Evolutionary conservation across 2,329 filamentous ascomycete genomes (phyloP).

Genomic region (Zasmidium citrigriseum): DNA sequence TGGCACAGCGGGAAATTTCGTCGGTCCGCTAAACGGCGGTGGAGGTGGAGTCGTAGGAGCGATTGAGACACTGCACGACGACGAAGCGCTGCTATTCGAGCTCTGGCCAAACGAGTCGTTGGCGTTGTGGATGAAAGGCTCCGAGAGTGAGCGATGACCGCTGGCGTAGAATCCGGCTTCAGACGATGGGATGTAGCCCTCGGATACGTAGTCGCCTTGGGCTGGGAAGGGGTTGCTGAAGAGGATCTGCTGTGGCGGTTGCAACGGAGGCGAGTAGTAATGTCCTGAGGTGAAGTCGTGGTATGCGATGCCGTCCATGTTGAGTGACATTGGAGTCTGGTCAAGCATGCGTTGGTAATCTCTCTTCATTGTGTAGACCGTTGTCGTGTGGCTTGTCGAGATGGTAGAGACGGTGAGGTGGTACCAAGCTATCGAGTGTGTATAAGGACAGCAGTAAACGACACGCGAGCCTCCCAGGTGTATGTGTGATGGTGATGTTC

Average conservation of each 20-base stretch:
- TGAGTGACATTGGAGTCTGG: constrained; percentile 11
- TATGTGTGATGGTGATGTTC: neutral
- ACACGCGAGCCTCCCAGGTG: constrained; percentile 1
- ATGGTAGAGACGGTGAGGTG: constrained; percentile 11
- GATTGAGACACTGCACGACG: constrained; percentile 23
- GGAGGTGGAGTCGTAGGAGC: constrained; percentile 22
- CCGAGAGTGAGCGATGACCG: constrained; percentile 18
- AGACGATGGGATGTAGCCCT: constrained; percentile 20
- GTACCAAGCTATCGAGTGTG: constrained; percentile 10
- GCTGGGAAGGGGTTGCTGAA: constrained; percentile 24
- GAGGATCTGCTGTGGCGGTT: constrained; percentile 18
- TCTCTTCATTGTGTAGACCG: constrained; percentile 15
- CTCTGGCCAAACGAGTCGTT: constrained; percentile 17
- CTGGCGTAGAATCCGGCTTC: constrained; percentile 19
- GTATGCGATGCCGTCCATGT: constrained; percentile 22
- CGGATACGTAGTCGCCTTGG: constrained; percentile 18
- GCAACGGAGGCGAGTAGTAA: constrained; percentile 20
- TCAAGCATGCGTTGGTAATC: constrained; percentile 22
- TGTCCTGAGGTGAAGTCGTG: constrained; percentile 18
- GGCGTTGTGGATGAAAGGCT: constrained; percentile 16
- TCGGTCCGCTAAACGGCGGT: constrained; percentile 10
- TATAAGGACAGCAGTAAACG: constrained; percentile 8
- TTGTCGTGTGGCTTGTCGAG: constrained; percentile 1
- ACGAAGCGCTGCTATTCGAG: constrained; percentile 17
- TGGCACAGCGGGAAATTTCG: constrained; percentile 24